Conservation (phyloP, 768 basidiomycete species). For the Sporobolomyces pararoseus region DNA sequence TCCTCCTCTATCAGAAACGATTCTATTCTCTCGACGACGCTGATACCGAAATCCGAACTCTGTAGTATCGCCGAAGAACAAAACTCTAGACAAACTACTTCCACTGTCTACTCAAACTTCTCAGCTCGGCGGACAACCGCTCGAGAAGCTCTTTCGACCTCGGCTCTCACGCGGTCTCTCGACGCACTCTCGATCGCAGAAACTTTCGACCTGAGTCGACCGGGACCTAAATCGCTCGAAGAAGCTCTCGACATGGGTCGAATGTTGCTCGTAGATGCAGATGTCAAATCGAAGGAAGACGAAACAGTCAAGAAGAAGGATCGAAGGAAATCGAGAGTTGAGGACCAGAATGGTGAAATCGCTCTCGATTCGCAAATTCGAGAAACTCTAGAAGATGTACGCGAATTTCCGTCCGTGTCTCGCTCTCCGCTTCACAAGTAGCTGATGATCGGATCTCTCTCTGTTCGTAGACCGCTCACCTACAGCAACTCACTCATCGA, state of each 20-base stretch:
- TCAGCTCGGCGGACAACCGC: not conserved
- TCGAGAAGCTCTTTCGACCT: not conserved
- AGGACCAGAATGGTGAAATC: not conserved
- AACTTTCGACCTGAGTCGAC: constrained; percentile 10
- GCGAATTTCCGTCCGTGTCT: not conserved
- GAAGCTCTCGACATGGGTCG: constrained; percentile 28
- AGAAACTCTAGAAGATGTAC: constrained; percentile 14
- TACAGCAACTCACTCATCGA: constrained; percentile 20
- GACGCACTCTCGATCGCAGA: not conserved
- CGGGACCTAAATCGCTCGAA: not conserved
- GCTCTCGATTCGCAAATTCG: constrained; percentile 11
- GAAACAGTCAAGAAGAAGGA: constrained; percentile 22
- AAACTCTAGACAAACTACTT: not conserved
- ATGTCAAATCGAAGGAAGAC: not conserved
- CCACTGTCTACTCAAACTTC: constrained; percentile 7
- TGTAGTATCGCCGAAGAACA: not conserved
- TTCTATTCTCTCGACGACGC: not conserved
- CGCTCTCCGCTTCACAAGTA: too few species aligned
- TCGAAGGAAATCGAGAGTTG: not conserved
- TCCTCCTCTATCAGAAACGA: not conserved
- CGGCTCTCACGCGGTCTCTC: not conserved
- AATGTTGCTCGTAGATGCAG: not conserved
- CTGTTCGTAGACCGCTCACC: constrained; percentile 23
- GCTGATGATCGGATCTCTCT: too few species aligned
- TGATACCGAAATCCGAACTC: not conserved